Conservation (phyloP, 1,284 basidiomycete species). For the Phylloboletellus chloephorus region DNA sequence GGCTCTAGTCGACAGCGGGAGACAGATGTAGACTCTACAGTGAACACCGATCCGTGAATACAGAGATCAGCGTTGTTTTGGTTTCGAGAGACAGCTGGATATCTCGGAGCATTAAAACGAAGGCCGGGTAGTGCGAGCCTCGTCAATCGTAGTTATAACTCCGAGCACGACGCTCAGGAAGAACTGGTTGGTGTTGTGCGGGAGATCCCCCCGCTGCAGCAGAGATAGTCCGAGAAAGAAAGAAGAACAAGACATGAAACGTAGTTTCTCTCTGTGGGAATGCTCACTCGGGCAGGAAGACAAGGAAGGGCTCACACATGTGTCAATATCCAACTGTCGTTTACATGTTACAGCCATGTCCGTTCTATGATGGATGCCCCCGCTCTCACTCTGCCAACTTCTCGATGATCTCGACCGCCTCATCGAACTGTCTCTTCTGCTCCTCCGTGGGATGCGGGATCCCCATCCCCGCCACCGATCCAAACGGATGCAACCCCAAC, state of each 20-base stretch:
- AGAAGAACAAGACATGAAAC: too few species aligned
- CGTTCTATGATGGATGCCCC: conserved; percentile 8
- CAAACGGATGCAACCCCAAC: conserved; percentile 32
- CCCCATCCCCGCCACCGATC: conserved; percentile 53
- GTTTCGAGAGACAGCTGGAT: conserved; percentile 31
- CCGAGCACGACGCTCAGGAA: conserved; percentile 22
- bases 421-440: conserved; percentile 57
- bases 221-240: neutral
- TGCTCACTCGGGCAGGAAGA: too few species aligned
- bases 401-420: conserved; percentile 63
- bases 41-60: conserved; percentile 26
- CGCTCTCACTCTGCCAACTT: conserved; percentile 41
- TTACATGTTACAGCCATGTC: too few species aligned
- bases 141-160: conserved; percentile 43
- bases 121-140: conserved; percentile 28
- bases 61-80: conserved; percentile 27
- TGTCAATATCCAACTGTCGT: too few species aligned
- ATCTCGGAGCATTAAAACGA: conserved; percentile 41
- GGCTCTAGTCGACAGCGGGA: conserved; percentile 14
- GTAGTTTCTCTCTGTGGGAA: too few species aligned
- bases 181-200: too few species aligned
- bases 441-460: conserved; percentile 48
- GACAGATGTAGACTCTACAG: conserved; percentile 30
- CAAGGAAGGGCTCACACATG: too few species aligned
- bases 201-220: too few species aligned